These are phyloP conservation scores for Hypoxylon sp. DNA, from an alignment of 2,329 filamentous ascomycete genomes.

Conservation along the genomic window DNA sequence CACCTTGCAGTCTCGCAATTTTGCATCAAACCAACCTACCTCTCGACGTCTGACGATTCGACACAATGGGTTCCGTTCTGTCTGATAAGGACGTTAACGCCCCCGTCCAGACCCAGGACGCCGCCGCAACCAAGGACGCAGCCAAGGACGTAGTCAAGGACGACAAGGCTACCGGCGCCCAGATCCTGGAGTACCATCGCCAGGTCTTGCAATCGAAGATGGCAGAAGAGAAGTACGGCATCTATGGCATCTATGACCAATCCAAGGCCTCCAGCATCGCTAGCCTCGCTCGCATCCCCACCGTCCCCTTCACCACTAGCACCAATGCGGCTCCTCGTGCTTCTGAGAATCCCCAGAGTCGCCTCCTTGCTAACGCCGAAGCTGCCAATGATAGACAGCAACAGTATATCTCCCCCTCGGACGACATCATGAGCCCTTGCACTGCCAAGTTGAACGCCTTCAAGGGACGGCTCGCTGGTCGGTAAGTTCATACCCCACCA, in stretches of 20 bases:
- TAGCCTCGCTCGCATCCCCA: constrained; percentile 13
- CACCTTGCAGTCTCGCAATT: constrained; percentile 10
- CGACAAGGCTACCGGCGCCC: constrained; percentile 56
- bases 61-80: constrained; percentile 71
- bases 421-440: constrained; percentile 90
- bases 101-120: constrained; percentile 57
- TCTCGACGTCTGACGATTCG: constrained; percentile 14
- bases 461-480: constrained; percentile 84
- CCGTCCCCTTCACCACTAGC: constrained; percentile 7
- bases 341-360: constrained; percentile 41
- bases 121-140: constrained; percentile 16
- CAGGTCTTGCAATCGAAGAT: constrained; percentile 82
- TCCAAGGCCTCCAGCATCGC: constrained; percentile 18
- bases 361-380: constrained; percentile 51
- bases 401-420: constrained; percentile 85
- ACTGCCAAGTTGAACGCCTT: constrained; percentile 85
- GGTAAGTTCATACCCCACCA: constrained; percentile 67
- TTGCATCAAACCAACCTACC: neutral
- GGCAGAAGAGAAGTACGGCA: constrained; percentile 72
- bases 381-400: constrained; percentile 56
- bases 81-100: constrained; percentile 77
- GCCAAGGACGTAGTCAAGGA: constrained; percentile 33
- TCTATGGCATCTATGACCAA: constrained; percentile 19
- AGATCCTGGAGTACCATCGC: constrained; percentile 82
- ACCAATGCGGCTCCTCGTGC: constrained; percentile 27